These are phyloP conservation scores for Cystobasidium slooffiae DNA, from an alignment of 1,284 basidiomycete species.

Conservation along the genomic window DNA sequence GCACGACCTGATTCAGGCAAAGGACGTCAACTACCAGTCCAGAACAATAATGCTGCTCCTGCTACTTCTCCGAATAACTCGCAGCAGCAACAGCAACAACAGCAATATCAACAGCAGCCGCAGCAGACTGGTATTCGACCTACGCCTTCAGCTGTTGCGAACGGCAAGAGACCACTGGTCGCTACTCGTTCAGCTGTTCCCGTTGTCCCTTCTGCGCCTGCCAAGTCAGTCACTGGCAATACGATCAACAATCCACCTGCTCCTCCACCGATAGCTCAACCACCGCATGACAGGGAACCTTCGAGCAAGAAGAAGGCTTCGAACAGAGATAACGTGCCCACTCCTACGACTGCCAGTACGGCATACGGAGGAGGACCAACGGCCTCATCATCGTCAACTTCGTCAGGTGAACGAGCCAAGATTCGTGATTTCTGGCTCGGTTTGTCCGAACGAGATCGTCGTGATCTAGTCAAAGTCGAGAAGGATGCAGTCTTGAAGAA, in stretches of 20 bases:
- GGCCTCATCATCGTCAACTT: slow-evolving; percentile 19
- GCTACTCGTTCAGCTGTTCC: slow-evolving; percentile 44
- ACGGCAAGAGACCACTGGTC: slow-evolving; percentile 33
- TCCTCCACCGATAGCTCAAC: slow-evolving; percentile 29
- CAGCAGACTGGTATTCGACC: slow-evolving; percentile 13
- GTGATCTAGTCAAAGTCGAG: slow-evolving; percentile 90
- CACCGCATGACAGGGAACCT: slow-evolving; percentile 28
- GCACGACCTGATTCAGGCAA: slow-evolving; percentile 25
- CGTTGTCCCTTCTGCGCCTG: slow-evolving; percentile 45
- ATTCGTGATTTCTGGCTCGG: slow-evolving; percentile 98
- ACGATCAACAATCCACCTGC: slow-evolving; percentile 40
- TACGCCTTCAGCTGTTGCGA: slow-evolving; percentile 23
- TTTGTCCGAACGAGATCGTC: slow-evolving; percentile 82
- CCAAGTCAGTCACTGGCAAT: slow-evolving; percentile 41
- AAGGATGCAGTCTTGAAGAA: slow-evolving; percentile 95
- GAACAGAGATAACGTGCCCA: slow-evolving; percentile 5
- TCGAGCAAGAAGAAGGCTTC: slow-evolving; percentile 22
- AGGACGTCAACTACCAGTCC: slow-evolving; percentile 16
- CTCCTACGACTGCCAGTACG: slow-evolving; percentile 16
- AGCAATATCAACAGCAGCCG: slow-evolving; percentile 18
- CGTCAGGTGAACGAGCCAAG: slow-evolving; percentile 81
- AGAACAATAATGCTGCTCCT: slow-evolving; percentile 7
- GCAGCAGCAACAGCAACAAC: slow-evolving; percentile 21
- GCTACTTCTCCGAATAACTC: neutral
- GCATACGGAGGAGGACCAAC: slow-evolving; percentile 41